Base-by-base conservation (phyloP, 805 yeast species). In the Jamesozyma hellenica region DNA sequence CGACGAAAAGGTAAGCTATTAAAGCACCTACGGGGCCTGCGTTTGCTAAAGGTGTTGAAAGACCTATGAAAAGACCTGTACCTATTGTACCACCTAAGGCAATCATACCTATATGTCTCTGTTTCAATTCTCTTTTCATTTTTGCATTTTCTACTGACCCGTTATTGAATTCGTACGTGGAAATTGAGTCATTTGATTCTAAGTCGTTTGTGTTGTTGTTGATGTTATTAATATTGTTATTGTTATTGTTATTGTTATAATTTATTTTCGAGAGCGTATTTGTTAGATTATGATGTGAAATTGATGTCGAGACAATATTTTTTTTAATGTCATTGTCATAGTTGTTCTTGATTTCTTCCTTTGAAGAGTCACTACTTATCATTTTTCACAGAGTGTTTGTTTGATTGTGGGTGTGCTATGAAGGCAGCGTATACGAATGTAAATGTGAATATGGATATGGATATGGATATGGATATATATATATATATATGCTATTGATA, bases 71-170 rank as follows among this genome's bases (percentile, higher is more conserved):
- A 31, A 81, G 66, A 57, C 88, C 88, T 3, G 87, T 79, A 51
- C 88, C 88, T 45, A 82, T 79, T 27, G 87, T 77, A 45, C 87
- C 88, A 45, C 88, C 90, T 16, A 81, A 66, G 35, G 87, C 85
- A 49, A 81, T 74, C 86, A 81, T 79, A 26, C 81, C 69, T 36
- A 81, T 71, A 50, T 79, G 86, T 52, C 90, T 67, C 15, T 77
- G 72, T 55, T 78, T 77, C 42, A 81, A 62, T 35, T 68, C 71
- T 55, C 87, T 66, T 50, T 73, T 71, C 41, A 75, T 78, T 50
- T 73, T 70, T 2, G 66, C 60, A 18, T 63, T 61, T 28, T 52
- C 50, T 9, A 60, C 58, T 2, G 36, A 19, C 9, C 40, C 47
- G 17, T 39, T 36, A 13, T 38, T 36, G 2, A 36, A 26, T 15